Conservation (phyloP, 1,284 basidiomycete genomes). For the Earliella scabrosa region DNA sequence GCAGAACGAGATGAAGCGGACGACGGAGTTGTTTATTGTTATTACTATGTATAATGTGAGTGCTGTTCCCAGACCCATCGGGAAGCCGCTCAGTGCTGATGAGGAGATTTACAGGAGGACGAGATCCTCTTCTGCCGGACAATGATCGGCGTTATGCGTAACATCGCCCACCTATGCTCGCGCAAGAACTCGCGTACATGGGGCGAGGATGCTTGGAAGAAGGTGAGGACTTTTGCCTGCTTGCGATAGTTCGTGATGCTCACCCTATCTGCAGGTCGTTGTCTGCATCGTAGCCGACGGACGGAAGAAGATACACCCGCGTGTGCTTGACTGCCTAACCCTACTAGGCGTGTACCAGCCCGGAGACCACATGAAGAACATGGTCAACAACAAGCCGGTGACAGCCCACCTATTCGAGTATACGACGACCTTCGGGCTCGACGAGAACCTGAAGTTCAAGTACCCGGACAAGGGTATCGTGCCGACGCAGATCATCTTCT, state of each 20-base stretch:
- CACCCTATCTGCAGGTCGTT: slow-evolving; percentile 66
- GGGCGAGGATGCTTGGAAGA: slow-evolving; percentile 98
- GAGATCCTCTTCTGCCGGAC: slow-evolving; percentile 94
- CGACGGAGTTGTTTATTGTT: slow-evolving; percentile 93
- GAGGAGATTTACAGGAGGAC: slow-evolving; percentile 92
- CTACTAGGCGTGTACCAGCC: slow-evolving; percentile 80
- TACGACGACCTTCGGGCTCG: slow-evolving; percentile 90
- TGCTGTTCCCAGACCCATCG: slow-evolving; percentile 19
- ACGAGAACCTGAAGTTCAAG: slow-evolving; percentile 89
- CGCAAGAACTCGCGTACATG: slow-evolving; percentile 95
- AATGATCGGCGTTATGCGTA: slow-evolving; percentile 94
- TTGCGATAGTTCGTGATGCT: neutral
- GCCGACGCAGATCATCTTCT: slow-evolving; percentile 91
- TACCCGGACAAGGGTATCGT: slow-evolving; percentile 97
- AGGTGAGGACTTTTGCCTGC: slow-evolving; percentile 49
- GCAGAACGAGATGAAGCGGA: slow-evolving; percentile 80
- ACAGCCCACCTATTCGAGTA: slow-evolving; percentile 97
- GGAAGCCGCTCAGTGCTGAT: too few relatives aligned
- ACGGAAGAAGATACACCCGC: slow-evolving; percentile 89
- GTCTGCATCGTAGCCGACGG: slow-evolving; percentile 97
- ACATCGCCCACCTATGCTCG: slow-evolving; percentile 89
- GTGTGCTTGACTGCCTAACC: slow-evolving; percentile 92
- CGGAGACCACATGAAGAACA: slow-evolving; percentile 87
- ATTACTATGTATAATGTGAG: slow-evolving; percentile 95
- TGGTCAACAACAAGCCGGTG: slow-evolving; percentile 86